phyloP scores from a whole-genome alignment of 2,329 filamentous ascomycete species.

The Curvularia sp. region DNA sequence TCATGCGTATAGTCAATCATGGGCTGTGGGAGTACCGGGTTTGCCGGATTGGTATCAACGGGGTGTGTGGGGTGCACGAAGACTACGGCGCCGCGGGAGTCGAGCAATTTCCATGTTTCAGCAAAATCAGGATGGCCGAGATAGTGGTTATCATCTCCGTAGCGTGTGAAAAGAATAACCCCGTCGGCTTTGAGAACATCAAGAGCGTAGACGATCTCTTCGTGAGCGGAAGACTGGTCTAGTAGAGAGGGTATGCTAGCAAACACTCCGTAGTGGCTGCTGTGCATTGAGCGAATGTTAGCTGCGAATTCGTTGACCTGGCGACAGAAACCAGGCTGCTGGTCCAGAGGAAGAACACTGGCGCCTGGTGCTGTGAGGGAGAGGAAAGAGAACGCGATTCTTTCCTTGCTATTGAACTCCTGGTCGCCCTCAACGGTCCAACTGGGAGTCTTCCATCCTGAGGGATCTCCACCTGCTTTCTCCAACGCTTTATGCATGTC shows the following conservation, averaged over 20 bases:
- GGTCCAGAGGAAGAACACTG: neutral
- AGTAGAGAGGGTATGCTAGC: neutral
- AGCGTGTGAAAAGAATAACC: neutral
- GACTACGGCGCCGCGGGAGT: neutral
- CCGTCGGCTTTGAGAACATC: neutral
- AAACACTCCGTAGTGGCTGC: neutral
- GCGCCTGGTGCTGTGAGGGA: neutral
- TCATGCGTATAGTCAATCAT: neutral
- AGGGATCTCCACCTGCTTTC: neutral
- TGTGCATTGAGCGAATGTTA: neutral
- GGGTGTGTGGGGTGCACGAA: neutral
- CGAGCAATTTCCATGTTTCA: neutral
- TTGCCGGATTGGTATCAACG: neutral
- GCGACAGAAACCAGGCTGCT: neutral
- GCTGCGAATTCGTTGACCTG: neutral
- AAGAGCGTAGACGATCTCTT: neutral
- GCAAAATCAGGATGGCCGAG: neutral
- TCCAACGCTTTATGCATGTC: neutral
- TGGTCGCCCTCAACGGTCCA: neutral
- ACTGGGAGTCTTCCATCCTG: neutral
- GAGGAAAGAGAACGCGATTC: neutral
- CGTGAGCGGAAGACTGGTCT: neutral
- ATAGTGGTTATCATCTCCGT: neutral
- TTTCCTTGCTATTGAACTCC: neutral
- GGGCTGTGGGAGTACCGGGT: neutral